Conservation (phyloP, 228 moss, liverwort and hornwort species). For the Sphagnum fallax region DNA sequence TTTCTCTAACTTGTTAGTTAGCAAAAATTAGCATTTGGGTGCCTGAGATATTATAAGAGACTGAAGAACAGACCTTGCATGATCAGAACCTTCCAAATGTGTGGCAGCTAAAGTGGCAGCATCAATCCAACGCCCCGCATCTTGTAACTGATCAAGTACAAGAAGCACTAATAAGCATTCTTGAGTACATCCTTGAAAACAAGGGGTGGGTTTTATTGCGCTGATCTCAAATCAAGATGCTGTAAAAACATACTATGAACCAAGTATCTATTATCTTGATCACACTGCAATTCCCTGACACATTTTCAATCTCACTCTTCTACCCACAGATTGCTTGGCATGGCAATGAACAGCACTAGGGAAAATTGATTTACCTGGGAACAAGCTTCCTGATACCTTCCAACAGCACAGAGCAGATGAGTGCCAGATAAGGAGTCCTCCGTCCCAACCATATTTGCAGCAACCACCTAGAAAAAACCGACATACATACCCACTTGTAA, state of each 20-base stretch:
- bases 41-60: too few relatives aligned
- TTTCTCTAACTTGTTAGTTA: not conserved
- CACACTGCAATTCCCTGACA: too few relatives aligned
- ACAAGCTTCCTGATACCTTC: constrained; percentile 98
- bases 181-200: too few relatives aligned
- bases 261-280: not conserved
- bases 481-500: not conserved
- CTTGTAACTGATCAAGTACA: constrained; percentile 74
- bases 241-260: not conserved
- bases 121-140: constrained; percentile 96
- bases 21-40: not conserved
- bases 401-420: constrained; percentile 97
- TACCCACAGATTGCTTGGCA: too few relatives aligned
- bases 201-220: not conserved
- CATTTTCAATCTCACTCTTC: too few relatives aligned
- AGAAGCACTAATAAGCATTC: constrained; percentile 2
- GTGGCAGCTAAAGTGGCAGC: constrained; percentile 95
- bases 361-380: constrained; percentile 50
- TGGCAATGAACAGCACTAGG: too few relatives aligned
- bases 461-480: constrained; percentile 56
- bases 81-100: constrained; percentile 87
- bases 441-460: constrained; percentile 98
- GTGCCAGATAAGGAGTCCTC: constrained; percentile 94
- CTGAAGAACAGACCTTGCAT: constrained; percentile 53
- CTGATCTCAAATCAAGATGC: not conserved